A percentile compares a stretch with the other conserved stretches of the same genome.
Evolutionary conservation across 768 basidiomycete species (phyloP).

Genomic region (Collybia nuda): DNA sequence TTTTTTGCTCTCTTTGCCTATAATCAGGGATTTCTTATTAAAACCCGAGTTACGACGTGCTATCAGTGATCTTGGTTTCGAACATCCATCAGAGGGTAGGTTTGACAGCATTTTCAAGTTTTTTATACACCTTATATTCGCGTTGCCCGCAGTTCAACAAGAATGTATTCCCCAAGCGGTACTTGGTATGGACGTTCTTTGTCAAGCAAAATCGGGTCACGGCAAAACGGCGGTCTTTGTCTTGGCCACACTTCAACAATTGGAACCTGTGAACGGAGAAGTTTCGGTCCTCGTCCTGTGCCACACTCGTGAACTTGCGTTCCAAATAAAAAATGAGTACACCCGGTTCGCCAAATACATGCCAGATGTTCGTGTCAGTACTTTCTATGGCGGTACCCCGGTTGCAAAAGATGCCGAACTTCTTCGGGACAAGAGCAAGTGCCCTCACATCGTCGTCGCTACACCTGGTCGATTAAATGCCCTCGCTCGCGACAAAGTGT

Average conservation of each 20-base stretch:
- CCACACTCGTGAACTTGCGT: constrained; percentile 98
- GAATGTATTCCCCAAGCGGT: constrained; percentile 99
- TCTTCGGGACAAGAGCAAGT: constrained; percentile 93
- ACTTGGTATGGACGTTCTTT: constrained; percentile 98
- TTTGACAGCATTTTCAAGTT: not conserved
- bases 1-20: constrained; percentile 15
- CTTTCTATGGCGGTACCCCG: constrained; percentile 97
- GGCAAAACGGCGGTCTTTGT: constrained; percentile 99
- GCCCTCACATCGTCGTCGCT: constrained; percentile 98
- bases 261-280: constrained; percentile 97
- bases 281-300: constrained; percentile 97
- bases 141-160: constrained; percentile 78
- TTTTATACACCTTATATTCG: not conserved
- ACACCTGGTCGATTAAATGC: constrained; percentile 98
- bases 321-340: constrained; percentile 99
- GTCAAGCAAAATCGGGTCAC: constrained; percentile 98
- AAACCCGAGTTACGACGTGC: constrained; percentile 97
- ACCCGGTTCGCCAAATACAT: constrained; percentile 99
- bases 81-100: constrained; percentile 98
- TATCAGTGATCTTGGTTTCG: constrained; percentile 99
- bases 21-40: constrained; percentile 87
- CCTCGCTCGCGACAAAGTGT: constrained; percentile 89
- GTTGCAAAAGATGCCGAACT: constrained; percentile 92
- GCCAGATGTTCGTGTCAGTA: constrained; percentile 96
- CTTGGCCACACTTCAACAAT: constrained; percentile 94